Evolutionary conservation across 768 basidiomycete species (phyloP).

Genomic region (Podaxis sp.): DNA sequence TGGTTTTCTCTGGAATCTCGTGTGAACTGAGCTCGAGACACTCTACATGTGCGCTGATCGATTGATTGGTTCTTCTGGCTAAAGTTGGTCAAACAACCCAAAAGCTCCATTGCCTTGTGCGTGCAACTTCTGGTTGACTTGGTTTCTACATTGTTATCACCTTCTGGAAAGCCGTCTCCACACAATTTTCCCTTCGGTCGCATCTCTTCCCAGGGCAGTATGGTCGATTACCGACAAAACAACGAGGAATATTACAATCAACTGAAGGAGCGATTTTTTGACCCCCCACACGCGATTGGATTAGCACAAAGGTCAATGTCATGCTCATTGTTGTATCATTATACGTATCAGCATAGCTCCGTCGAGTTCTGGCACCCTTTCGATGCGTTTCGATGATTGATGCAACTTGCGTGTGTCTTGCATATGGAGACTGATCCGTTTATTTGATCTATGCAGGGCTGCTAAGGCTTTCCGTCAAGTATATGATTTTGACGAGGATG

Average conservation of each 20-base stretch:
- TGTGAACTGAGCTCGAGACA: background rate
- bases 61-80: background rate
- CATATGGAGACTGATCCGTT: background rate
- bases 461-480: constrained; percentile 36
- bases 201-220: no score
- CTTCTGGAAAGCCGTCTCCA: no score
- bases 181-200: no score
- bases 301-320: constrained; percentile 26
- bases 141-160: no score
- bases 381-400: background rate
- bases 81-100: background rate
- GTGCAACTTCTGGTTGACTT: no score
- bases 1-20: background rate
- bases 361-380: background rate
- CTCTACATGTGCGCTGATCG: background rate
- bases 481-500: constrained; percentile 53
- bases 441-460: constrained; percentile 23
- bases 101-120: no score
- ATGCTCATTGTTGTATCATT: background rate
- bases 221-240: constrained; percentile 17
- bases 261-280: constrained; percentile 18
- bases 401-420: background rate
- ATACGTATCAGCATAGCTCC: background rate
- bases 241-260: constrained; percentile 40
- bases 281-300: constrained; percentile 22